Evolutionary conservation across 768 basidiomycete genomes (phyloP).

Genomic region (Boletus huronensis): DNA sequence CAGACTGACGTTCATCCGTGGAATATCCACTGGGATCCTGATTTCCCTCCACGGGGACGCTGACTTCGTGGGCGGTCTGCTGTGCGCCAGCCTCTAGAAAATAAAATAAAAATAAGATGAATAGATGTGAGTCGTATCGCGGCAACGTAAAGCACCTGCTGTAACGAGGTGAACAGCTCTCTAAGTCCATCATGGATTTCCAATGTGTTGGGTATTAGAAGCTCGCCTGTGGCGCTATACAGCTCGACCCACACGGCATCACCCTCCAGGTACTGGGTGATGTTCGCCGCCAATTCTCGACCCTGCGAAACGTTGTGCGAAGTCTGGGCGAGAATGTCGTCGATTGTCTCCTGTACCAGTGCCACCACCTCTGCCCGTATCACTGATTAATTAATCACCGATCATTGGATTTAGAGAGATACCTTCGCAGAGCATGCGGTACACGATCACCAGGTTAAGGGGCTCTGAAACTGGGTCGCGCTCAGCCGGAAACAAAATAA

Average conservation of each 20-base stretch:
- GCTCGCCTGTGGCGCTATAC: constrained; percentile 69
- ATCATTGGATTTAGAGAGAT: constrained; percentile 1
- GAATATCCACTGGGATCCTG: constrained; percentile 82
- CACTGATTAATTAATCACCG: constrained; percentile 5
- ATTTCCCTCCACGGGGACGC: constrained; percentile 64
- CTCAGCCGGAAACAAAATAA: constrained; percentile 3
- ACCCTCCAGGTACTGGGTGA: constrained; percentile 57
- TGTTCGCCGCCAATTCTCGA: constrained; percentile 42
- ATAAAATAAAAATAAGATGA: constrained; percentile 27
- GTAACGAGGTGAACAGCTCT: constrained; percentile 23
- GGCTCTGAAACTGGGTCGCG: constrained; percentile 53
- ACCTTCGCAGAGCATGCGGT: constrained; percentile 85
- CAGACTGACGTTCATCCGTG: constrained; percentile 67
- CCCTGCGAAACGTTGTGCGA: constrained; percentile 36
- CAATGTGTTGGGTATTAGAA: constrained; percentile 47
- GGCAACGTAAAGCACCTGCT: constrained; percentile 30
- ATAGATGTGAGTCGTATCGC: constrained; percentile 22
- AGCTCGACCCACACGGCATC: constrained; percentile 66
- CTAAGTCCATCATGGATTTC: constrained; percentile 31
- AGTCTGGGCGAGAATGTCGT: constrained; percentile 37
- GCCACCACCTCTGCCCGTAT: constrained; percentile 58
- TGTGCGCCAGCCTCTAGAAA: constrained; percentile 36
- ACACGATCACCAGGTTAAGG: constrained; percentile 61
- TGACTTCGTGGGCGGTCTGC: constrained; percentile 37
- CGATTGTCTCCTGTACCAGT: constrained; percentile 51